Evolutionary conservation across 2,329 filamentous ascomycete genomes (phyloP).

Genomic region (Aaosphaeria arxii): DNA sequence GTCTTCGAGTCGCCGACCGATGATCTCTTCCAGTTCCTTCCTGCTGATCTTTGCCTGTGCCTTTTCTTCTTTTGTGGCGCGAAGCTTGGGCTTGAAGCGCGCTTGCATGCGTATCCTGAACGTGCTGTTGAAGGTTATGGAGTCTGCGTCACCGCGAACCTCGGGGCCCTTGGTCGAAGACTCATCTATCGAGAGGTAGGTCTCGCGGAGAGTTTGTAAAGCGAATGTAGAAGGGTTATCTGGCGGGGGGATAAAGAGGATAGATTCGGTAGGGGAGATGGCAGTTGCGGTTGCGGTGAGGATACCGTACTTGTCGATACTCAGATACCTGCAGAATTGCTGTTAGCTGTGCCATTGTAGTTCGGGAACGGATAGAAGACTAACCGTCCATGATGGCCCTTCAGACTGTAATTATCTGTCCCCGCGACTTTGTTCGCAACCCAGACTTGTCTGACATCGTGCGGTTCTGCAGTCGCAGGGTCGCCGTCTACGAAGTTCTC

Average conservation of each 20-base stretch:
- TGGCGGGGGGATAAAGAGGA: conserved; percentile 60
- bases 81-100: conserved; percentile 81
- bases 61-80: conserved; percentile 78
- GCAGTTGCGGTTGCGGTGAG: conserved; percentile 76
- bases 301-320: conserved; percentile 79
- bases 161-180: conserved; percentile 50
- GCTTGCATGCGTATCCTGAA: conserved; percentile 91
- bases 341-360: background rate
- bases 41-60: conserved; percentile 81
- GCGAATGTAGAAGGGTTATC: conserved; percentile 71
- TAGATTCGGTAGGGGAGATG: conserved; percentile 79
- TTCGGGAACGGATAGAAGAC: background rate
- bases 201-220: conserved; percentile 69
- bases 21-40: conserved; percentile 78
- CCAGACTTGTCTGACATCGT: conserved; percentile 96
- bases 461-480: conserved; percentile 82
- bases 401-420: conserved; percentile 79
- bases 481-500: conserved; percentile 88
- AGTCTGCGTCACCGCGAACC: conserved; percentile 72
- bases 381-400: conserved; percentile 82
- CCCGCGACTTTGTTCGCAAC: conserved; percentile 80
- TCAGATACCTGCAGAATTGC: conserved; percentile 65
- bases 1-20: conserved; percentile 73
- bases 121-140: conserved; percentile 66
- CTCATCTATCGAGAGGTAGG: conserved; percentile 60